Evolutionary conservation across 768 basidiomycete genomes (phyloP).

Genomic region (Suillus alpinus): DNA sequence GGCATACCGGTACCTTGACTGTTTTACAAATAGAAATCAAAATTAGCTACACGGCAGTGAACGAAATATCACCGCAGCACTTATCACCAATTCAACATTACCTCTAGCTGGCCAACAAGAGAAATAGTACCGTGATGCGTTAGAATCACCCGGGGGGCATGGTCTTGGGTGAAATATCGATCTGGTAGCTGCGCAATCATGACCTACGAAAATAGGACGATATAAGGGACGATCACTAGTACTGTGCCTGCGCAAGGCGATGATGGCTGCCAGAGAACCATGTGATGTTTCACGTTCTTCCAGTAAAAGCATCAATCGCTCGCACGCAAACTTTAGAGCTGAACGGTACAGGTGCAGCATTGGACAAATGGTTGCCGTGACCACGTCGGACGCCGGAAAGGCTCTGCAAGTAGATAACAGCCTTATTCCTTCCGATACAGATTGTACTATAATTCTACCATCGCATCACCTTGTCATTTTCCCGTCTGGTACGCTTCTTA

Average conservation of each 20-base stretch:
- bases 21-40: no score
- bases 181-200: no score
- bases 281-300: background rate
- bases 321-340: background rate
- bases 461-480: conserved; percentile 3
- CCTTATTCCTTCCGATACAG: background rate
- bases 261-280: background rate
- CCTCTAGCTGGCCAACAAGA: no score
- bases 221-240: background rate
- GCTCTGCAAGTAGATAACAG: background rate
- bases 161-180: no score
- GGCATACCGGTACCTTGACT: no score
- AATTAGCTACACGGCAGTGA: no score
- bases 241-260: background rate
- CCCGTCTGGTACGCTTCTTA: background rate
- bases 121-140: no score
- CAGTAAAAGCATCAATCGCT: background rate
- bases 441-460: background rate
- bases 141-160: no score
- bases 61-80: no score
- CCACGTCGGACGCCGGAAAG: conserved; percentile 2
- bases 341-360: background rate
- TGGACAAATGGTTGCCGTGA: conserved; percentile 9
- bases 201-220: no score
- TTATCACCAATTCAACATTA: no score